These are phyloP conservation scores for Guillardia theta DNA, from an alignment of 78 protist species.

Conservation along the genomic window DNA sequence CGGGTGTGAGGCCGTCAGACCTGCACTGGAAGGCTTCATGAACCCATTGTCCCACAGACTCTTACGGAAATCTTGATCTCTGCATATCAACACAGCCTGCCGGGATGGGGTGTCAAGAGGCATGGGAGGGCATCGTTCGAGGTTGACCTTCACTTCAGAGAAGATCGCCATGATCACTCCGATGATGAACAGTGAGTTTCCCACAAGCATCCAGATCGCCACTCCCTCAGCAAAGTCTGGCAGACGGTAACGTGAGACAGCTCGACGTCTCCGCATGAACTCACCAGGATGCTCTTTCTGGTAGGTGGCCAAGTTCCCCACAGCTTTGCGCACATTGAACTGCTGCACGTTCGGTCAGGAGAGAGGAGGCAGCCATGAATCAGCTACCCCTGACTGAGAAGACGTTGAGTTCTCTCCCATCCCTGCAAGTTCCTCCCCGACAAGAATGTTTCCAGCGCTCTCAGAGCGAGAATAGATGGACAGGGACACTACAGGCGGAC, in stretches of 20 bases:
- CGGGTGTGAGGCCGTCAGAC: neutral
- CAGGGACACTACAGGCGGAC: too few species aligned
- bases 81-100: neutral
- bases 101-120: too few species aligned
- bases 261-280: neutral
- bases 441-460: too few species aligned
- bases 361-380: too few species aligned
- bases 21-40: neutral
- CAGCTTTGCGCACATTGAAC: neutral
- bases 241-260: neutral
- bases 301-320: neutral
- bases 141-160: neutral
- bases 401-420: too few species aligned
- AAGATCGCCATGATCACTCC: neutral
- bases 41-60: neutral
- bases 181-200: neutral
- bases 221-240: neutral
- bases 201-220: neutral
- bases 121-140: too few species aligned
- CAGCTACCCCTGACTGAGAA: too few species aligned
- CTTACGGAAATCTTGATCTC: slow-evolving; percentile 16
- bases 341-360: too few species aligned
- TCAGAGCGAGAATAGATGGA: too few species aligned
- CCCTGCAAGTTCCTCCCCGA: too few species aligned
- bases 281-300: neutral